These are phyloP conservation scores for Boletus barrowsii DNA, from an alignment of 768 basidiomycete genomes.

Conservation along the genomic window DNA sequence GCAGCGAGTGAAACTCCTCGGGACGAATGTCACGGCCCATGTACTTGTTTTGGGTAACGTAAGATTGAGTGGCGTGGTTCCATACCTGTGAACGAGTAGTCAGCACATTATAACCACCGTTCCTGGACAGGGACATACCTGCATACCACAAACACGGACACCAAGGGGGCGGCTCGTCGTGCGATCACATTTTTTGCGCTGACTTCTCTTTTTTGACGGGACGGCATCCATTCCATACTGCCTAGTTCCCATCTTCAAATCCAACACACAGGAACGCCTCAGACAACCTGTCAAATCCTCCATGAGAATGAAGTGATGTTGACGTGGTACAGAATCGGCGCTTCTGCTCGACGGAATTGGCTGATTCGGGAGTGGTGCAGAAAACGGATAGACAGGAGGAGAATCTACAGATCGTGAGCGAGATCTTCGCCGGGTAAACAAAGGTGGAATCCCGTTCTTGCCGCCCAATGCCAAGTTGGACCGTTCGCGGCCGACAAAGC, in stretches of 20 bases:
- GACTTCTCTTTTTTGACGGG: conserved; percentile 91
- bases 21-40: conserved; percentile 86
- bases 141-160: conserved; percentile 97
- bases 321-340: conserved; percentile 63
- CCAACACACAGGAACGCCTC: conserved; percentile 91
- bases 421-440: conserved; percentile 40
- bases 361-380: conserved; percentile 29
- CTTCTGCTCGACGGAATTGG: conserved; percentile 35
- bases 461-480: conserved; percentile 16
- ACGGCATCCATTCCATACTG: conserved; percentile 98
- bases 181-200: conserved; percentile 95
- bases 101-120: conserved; percentile 1
- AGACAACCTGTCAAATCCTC: conserved; percentile 94
- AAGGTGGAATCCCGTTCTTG: conserved; percentile 24
- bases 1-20: conserved; percentile 78
- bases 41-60: conserved; percentile 95
- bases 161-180: conserved; percentile 92
- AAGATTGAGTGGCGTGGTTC: conserved; percentile 81
- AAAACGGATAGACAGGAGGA: conserved; percentile 22
- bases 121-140: conserved; percentile 55
- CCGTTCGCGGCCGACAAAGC: conserved; percentile 16
- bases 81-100: conserved; percentile 64
- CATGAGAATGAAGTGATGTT: conserved; percentile 98
- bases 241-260: conserved; percentile 99
- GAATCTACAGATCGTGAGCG: conserved; percentile 38